Evolutionary conservation across 495 filamentous ascomycete genomes (phyloP), one percentile per base, ranked within the genome.

Genomic region (Aspergillus affinis): DNA sequence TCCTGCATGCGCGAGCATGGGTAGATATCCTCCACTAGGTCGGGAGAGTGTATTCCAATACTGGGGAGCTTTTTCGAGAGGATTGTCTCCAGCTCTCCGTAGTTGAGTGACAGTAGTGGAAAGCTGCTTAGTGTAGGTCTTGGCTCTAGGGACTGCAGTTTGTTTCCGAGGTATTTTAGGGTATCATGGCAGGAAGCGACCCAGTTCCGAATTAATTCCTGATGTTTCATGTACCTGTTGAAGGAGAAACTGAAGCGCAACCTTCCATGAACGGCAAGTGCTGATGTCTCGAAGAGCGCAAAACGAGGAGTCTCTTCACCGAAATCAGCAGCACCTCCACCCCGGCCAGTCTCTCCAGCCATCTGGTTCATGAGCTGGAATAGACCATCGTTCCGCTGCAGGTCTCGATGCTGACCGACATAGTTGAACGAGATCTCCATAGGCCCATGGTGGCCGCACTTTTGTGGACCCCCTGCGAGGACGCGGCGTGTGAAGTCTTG

Each of bases 371-470:
- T 75, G 26, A 84, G 81, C 55, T 85, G 81, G 62, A 90, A 81
- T 0, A 90, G 72, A 6, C 83, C 81, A 53, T 86, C 85, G 20
- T 81, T 75, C 27, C 83, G 77, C 69, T 88, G 85, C 0, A 90
- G 65, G 58, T 86, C 82, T 53, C 87, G 85, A 60, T 85, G 76
- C 18, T 84, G 78, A 0, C 86, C 88, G 13, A 86, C 78, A 61
- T 90, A 90, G 63, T 87, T 89, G 69, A 91, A 89, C 2, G 83
- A 82, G 44, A 91, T 82, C 69, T 91, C 89, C 60, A 90, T 82
- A 6, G 87, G 88, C 69, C 77, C 83, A 3, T 81, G 82, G 17
- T 76, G 68, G 21, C 66, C 58, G 46, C 78, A 79, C 29, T 62
- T 62, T 44, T 80, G 73, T 4, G 74, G 62, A 0, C 58, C 63